Conservation (phyloP, 306 rosid genomes). For the Prunus kanzakura region DNA sequence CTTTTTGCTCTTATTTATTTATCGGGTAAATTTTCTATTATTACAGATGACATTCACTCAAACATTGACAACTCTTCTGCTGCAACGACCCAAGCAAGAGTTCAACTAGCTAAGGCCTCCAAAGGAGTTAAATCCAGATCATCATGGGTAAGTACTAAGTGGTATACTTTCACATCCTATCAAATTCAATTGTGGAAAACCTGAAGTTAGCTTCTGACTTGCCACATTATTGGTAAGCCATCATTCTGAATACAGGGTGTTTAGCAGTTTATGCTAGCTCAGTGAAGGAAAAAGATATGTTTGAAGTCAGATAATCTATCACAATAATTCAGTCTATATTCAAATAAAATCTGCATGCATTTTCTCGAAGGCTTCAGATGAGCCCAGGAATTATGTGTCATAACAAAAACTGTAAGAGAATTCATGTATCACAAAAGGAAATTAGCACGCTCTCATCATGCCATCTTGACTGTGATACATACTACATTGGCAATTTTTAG, state of each 20-base stretch:
- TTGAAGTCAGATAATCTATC: background rate
- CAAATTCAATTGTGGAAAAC: slow-evolving; percentile 7
- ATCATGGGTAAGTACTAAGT: slow-evolving; percentile 53
- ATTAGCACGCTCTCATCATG: background rate
- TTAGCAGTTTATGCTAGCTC: background rate
- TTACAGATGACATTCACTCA: slow-evolving; percentile 69
- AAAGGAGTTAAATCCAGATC: slow-evolving; percentile 56
- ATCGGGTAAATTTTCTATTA: background rate
- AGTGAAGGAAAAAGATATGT: background rate
- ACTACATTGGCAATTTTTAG: too few relatives aligned
- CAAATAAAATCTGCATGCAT: background rate
- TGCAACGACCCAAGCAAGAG: slow-evolving; percentile 52
- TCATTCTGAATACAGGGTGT: background rate
- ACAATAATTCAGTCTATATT: background rate
- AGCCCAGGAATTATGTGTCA: background rate
- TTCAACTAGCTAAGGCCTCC: slow-evolving; percentile 60
- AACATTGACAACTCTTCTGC: slow-evolving; percentile 58
- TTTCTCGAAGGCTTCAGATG: background rate
- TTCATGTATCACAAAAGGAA: background rate
- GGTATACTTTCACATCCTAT: background rate
- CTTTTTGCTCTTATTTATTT: slow-evolving; percentile 14
- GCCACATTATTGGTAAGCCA: slow-evolving; percentile 9
- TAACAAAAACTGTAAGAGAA: background rate
- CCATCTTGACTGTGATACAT: background rate
- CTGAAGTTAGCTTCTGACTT: slow-evolving; percentile 3